A percentile compares a stretch with the other conserved stretches of the same genome.
Evolutionary conservation across 345 rosid genomes (phyloP).

Genomic region (Corymbia maculata): DNA sequence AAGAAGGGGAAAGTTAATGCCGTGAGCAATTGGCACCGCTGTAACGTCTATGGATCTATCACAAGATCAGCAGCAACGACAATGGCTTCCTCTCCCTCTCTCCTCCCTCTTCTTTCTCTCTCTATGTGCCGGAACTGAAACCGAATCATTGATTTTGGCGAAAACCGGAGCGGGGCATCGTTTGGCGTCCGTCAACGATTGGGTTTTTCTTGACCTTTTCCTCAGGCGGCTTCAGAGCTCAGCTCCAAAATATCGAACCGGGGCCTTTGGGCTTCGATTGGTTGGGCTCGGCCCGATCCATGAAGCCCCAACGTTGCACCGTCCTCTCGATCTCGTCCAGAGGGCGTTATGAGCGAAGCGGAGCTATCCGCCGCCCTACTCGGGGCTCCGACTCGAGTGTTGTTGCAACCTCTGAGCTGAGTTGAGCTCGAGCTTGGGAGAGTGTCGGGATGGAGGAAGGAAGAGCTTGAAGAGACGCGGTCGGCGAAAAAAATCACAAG

Average conservation of each 20-base stretch:
- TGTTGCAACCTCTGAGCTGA: background rate
- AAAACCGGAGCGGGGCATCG: background rate
- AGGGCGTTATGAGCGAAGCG: background rate
- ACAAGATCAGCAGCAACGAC: background rate
- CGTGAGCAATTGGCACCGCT: background rate
- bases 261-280: background rate
- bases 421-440: background rate
- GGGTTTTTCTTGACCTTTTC: background rate
- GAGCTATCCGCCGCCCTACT: background rate
- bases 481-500: background rate
- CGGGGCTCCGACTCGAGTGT: background rate
- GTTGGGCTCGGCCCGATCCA: background rate
- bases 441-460: background rate
- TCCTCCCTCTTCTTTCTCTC: background rate
- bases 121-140: slow-evolving; percentile 10
- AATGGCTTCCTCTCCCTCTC: background rate
- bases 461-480: background rate
- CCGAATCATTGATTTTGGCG: background rate
- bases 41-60: background rate
- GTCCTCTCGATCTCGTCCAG: background rate
- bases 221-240: background rate
- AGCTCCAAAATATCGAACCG: background rate
- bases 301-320: background rate
- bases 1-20: background rate
- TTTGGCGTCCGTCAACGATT: slow-evolving; percentile 18